Conservation (phyloP, 176 grass and related monocot genomes). For the Triticum urartu region DNA sequence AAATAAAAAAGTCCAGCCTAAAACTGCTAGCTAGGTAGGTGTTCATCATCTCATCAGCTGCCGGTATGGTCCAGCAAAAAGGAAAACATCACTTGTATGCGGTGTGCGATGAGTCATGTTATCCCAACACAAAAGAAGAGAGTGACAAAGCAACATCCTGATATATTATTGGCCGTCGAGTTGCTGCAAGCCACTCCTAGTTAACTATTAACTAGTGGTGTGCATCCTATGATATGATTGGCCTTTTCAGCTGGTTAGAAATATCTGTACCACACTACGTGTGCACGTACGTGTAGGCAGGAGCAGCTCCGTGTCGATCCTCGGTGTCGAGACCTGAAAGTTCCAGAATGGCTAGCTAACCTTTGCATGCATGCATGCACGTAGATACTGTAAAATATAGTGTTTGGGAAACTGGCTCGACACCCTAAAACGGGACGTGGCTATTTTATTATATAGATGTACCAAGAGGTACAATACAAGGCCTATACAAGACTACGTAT, state of each 20-base stretch:
- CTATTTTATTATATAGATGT: too few species aligned
- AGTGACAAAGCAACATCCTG: neutral
- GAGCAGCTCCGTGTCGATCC: neutral
- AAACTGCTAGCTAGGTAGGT: too few species aligned
- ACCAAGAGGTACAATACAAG: too few species aligned
- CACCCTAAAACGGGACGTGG: too few species aligned
- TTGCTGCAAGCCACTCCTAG: neutral
- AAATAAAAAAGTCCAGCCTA: too few species aligned
- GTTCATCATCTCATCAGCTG: neutral
- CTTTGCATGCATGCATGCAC: neutral
- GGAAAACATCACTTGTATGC: neutral
- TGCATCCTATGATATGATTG: neutral
- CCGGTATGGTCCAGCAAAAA: neutral
- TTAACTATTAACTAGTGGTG: neutral
- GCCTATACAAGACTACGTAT: too few species aligned
- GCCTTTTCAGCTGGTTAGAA: neutral
- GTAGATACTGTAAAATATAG: too few species aligned
- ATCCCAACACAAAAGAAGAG: neutral
- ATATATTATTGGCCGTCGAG: too few species aligned
- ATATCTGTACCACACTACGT: neutral
- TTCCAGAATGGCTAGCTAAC: neutral
- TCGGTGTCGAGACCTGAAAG: neutral
- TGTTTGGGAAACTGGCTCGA: too few species aligned
- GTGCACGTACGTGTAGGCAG: neutral
- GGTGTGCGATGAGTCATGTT: neutral